These are phyloP conservation scores for Diaporthe caulivora DNA, from an alignment of 2,329 filamentous ascomycete species.

Conservation along the genomic window DNA sequence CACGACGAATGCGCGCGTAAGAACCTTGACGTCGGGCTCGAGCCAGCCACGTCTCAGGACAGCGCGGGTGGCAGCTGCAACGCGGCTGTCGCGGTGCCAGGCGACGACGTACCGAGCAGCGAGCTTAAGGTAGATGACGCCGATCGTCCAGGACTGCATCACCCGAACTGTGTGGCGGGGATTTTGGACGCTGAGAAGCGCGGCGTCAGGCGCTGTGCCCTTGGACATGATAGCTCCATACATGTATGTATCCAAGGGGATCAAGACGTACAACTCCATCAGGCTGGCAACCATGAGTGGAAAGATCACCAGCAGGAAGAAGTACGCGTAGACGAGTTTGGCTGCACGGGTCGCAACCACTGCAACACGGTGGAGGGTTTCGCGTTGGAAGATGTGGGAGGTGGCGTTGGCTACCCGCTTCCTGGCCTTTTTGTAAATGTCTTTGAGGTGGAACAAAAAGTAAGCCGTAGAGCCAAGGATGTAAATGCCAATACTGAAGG, in stretches of 20 bases:
- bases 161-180: slow-evolving; percentile 81
- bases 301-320: slow-evolving; percentile 80
- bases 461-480: slow-evolving; percentile 79
- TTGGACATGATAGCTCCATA: slow-evolving; percentile 49
- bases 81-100: slow-evolving; percentile 76
- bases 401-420: slow-evolving; percentile 47
- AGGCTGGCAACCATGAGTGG: slow-evolving; percentile 84
- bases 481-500: slow-evolving; percentile 92
- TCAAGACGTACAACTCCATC: slow-evolving; percentile 88
- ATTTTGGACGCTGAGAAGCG: slow-evolving; percentile 46
- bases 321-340: slow-evolving; percentile 79
- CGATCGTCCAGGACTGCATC: slow-evolving; percentile 94
- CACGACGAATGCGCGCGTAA: slow-evolving; percentile 89
- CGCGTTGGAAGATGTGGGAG: slow-evolving; percentile 47
- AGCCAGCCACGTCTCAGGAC: slow-evolving; percentile 82
- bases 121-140: slow-evolving; percentile 90
- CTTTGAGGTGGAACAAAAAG: slow-evolving; percentile 63
- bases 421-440: slow-evolving; percentile 51
- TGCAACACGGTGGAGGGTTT: slow-evolving; percentile 48
- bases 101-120: slow-evolving; percentile 76
- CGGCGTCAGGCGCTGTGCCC: slow-evolving; percentile 42
- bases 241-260: slow-evolving; percentile 87
- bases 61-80: slow-evolving; percentile 79
- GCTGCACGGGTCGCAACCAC: slow-evolving; percentile 49
- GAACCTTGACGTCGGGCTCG: slow-evolving; percentile 80